Conservation (phyloP, 768 basidiomycete species). For the Trametes cinnabarina region DNA sequence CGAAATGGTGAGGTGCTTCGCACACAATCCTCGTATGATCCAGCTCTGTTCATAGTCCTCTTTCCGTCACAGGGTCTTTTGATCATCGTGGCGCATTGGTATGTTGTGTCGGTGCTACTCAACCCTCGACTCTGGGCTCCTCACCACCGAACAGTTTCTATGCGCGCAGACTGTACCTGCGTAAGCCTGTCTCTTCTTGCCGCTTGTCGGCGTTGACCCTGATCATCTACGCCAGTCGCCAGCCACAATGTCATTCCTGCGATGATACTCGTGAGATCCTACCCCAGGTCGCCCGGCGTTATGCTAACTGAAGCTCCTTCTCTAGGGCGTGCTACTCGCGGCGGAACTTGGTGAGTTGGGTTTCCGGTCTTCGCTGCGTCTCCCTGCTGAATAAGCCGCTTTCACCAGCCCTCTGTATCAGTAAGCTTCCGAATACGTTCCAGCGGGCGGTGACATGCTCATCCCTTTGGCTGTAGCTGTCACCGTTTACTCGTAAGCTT, state of each 20-base stretch:
- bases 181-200: background rate
- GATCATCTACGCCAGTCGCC: background rate
- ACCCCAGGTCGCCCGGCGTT: too few relatives aligned
- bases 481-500: background rate
- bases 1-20: too few relatives aligned
- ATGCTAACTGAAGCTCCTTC: too few relatives aligned
- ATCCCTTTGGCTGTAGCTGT: background rate
- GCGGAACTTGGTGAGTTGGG: too few relatives aligned
- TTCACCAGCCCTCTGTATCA: background rate
- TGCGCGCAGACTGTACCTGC: conserved; percentile 1
- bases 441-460: background rate
- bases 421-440: background rate
- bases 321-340: too few relatives aligned
- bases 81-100: conserved; percentile 5
- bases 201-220: background rate
- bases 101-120: background rate
- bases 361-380: too few relatives aligned
- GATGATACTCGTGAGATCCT: background rate
- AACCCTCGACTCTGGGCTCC: background rate
- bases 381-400: background rate
- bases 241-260: background rate
- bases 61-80: background rate
- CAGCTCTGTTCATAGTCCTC: too few relatives aligned
- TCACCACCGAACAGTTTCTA: background rate
- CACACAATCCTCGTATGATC: too few relatives aligned